Evolutionary conservation across 108 stramenopile species (phyloP).

Genomic region (Cyclotella kingstonii): DNA sequence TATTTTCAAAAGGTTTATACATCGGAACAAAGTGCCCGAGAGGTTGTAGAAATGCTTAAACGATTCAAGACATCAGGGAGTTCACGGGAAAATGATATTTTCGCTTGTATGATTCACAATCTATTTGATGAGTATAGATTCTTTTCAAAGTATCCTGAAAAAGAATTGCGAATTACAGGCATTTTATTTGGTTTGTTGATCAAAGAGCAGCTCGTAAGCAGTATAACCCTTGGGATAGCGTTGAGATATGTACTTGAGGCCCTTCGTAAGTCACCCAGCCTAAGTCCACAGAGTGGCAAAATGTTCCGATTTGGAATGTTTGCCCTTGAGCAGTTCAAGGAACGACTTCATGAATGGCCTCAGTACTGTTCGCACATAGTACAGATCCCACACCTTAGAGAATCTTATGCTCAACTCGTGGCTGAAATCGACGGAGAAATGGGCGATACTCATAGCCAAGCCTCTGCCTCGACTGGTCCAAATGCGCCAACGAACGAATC

Average conservation of each 20-base stretch:
- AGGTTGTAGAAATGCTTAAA: constrained; percentile 95
- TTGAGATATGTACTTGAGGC: constrained; percentile 97
- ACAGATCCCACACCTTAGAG: constrained; percentile 93
- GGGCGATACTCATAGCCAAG: constrained; percentile 55
- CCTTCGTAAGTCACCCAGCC: constrained; percentile 84
- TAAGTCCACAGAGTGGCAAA: constrained; percentile 81
- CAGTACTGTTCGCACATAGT: constrained; percentile 99
- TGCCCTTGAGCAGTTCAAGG: constrained; percentile 97
- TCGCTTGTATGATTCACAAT: constrained; percentile 98
- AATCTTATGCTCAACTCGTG: constrained; percentile 84
- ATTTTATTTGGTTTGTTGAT: constrained; percentile 96
- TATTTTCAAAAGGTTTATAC: constrained; percentile 99
- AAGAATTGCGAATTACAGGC: constrained; percentile 98
- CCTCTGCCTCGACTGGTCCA: constrained; percentile 27
- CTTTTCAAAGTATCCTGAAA: constrained; percentile 98
- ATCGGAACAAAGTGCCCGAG: constrained; percentile 89
- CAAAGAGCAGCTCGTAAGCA: constrained; percentile 96
- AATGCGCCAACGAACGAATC: constrained; percentile 24
- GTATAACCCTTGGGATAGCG: constrained; percentile 97
- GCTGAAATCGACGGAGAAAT: constrained; percentile 86
- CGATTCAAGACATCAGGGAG: constrained; percentile 93
- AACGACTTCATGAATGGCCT: constrained; percentile 96
- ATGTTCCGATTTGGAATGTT: constrained; percentile 99
- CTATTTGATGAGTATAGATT: constrained; percentile 98
- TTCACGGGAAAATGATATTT: constrained; percentile 94